These are phyloP conservation scores for Daldinia childiae DNA, from an alignment of 495 filamentous ascomycete species.

Conservation along the genomic window DNA sequence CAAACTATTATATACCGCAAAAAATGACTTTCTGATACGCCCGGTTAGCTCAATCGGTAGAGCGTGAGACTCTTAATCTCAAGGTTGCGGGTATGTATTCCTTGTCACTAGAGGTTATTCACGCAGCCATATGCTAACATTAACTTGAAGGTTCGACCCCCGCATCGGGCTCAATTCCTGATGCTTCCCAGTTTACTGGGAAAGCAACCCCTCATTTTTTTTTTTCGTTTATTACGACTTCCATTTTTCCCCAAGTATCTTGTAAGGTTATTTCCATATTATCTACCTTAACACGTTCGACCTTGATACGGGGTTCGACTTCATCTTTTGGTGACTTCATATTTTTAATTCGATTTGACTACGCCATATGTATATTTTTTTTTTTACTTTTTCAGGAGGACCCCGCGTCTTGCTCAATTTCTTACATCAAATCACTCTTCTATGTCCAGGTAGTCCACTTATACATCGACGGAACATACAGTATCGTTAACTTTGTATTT, in stretches of 20 bases:
- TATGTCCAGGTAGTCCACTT: too few species aligned
- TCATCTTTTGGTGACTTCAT: neutral
- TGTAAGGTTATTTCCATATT: too few species aligned
- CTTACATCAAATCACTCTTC: neutral
- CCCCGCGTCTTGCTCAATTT: neutral
- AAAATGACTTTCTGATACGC: neutral
- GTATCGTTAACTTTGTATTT: neutral
- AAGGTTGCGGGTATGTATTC: conserved; percentile 65
- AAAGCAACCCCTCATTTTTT: conserved; percentile 6
- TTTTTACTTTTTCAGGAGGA: neutral
- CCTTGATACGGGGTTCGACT: neutral
- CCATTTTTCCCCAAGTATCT: neutral
- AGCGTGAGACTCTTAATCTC: conserved; percentile 86
- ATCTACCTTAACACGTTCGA: neutral
- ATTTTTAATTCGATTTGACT: neutral
- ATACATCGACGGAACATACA: too few species aligned
- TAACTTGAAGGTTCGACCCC: conserved; percentile 41
- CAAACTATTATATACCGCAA: neutral
- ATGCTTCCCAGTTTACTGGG: conserved; percentile 33
- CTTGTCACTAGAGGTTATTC: too few species aligned
- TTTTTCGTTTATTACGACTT: neutral
- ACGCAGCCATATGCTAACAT: neutral
- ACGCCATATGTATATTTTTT: too few species aligned
- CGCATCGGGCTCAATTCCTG: conserved; percentile 53
- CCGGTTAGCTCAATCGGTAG: conserved; percentile 84